Evolutionary conservation across 139 green algal genomes (phyloP).

Genomic region (Trebouxia sp.): DNA sequence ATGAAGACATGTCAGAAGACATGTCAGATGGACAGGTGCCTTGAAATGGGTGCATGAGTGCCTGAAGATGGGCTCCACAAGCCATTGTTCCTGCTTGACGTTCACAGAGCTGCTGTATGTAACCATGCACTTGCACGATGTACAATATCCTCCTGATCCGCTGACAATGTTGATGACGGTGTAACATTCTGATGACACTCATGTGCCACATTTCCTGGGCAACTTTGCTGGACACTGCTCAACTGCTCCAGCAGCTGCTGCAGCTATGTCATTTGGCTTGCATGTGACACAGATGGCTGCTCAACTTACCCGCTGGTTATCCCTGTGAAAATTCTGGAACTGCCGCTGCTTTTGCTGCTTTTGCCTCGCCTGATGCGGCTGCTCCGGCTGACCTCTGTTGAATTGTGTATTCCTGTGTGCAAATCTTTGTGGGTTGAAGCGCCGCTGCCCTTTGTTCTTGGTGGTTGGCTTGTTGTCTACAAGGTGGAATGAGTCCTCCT

Average conservation of each 20-base stretch:
- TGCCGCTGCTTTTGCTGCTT: slow-evolving; percentile 56
- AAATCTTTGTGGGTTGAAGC: slow-evolving; percentile 61
- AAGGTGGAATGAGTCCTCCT: slow-evolving; percentile 95
- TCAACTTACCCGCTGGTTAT: slow-evolving; percentile 42
- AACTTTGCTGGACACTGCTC: too few species aligned
- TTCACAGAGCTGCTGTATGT: slow-evolving; percentile 82
- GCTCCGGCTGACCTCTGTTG: neutral
- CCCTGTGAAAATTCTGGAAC: slow-evolving; percentile 39
- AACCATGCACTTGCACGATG: neutral
- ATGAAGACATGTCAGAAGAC: too few species aligned
- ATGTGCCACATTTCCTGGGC: too few species aligned
- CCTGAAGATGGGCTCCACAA: slow-evolving; percentile 93
- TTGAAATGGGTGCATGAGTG: slow-evolving; percentile 79
- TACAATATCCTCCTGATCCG: too few species aligned
- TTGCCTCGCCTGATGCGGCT: slow-evolving; percentile 32
- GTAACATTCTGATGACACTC: too few species aligned
- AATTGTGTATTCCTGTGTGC: slow-evolving; percentile 18
- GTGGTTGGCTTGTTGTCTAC: slow-evolving; percentile 87
- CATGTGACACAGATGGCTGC: too few species aligned
- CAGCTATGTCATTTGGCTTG: too few species aligned
- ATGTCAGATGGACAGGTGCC: too few species aligned
- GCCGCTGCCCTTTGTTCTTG: slow-evolving; percentile 48
- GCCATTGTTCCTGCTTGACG: slow-evolving; percentile 89
- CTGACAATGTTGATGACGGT: too few species aligned
- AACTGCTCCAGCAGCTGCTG: too few species aligned